These are phyloP conservation scores for Malus sylvestris DNA, from an alignment of 306 rosid species.

Conservation along the genomic window DNA sequence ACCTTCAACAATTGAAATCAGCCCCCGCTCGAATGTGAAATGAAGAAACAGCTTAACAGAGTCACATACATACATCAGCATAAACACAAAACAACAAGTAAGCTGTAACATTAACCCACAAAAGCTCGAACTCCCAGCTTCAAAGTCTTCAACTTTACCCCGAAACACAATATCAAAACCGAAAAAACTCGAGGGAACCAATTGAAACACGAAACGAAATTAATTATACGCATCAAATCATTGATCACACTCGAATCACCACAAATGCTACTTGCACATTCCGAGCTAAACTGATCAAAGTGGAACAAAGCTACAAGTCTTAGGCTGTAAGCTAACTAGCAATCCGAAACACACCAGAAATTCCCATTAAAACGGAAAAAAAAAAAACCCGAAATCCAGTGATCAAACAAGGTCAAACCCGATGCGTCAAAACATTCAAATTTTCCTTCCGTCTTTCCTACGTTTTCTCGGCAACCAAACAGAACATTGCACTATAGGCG, in stretches of 20 bases:
- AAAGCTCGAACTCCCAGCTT: conserved; percentile 2
- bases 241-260: conserved; percentile 7
- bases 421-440: conserved; percentile 3
- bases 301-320: neutral
- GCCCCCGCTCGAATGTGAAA: neutral
- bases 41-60: conserved; percentile 1
- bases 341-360: neutral
- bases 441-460: neutral
- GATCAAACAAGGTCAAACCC: conserved; percentile 2
- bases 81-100: neutral
- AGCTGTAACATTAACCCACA: neutral
- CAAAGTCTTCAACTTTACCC: neutral
- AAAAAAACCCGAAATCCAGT: neutral
- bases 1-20: neutral
- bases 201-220: neutral
- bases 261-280: neutral
- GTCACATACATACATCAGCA: neutral
- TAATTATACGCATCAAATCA: neutral
- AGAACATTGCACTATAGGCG: neutral
- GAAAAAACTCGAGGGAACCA: neutral
- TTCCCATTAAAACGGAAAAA: neutral
- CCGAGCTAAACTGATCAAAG: conserved; percentile 2
- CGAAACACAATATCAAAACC: neutral
- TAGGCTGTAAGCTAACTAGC: neutral
- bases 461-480: conserved; percentile 23